phyloP scores from a whole-genome alignment of 2,329 filamentous ascomycete genomes.

The Pezicula neosporulosa region DNA sequence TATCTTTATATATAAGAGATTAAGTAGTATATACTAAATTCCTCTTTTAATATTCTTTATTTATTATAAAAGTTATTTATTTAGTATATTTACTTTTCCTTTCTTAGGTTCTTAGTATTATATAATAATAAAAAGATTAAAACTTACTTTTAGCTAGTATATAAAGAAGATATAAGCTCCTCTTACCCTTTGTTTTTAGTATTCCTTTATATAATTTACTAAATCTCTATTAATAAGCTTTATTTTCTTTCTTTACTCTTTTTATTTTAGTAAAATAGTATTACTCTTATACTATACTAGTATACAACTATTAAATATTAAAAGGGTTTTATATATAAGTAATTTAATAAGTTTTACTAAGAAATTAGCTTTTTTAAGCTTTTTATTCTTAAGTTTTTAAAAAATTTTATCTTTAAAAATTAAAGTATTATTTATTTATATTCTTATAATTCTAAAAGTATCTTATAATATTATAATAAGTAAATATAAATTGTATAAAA shows the following conservation, averaged over 20 bases:
- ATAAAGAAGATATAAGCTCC: neutral
- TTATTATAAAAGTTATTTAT: constrained; percentile 8
- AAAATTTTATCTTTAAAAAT: neutral
- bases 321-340: neutral
- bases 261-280: neutral
- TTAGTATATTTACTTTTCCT: neutral
- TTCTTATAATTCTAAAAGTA: no score
- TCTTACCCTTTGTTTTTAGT: neutral
- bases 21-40: constrained; percentile 5
- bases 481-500: neutral
- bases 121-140: neutral
- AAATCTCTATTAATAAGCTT: neutral
- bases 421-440: neutral
- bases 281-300: neutral
- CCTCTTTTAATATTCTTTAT: constrained; percentile 2
- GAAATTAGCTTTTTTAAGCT: neutral
- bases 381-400: neutral
- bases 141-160: neutral
- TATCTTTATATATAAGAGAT: constrained; percentile 5
- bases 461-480: neutral
- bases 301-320: neutral
- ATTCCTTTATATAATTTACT: neutral
- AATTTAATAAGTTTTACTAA: neutral
- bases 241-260: neutral
- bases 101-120: neutral